Base-by-base conservation (phyloP, 1,284 basidiomycete genomes). In the Malassezia restricta region DNA sequence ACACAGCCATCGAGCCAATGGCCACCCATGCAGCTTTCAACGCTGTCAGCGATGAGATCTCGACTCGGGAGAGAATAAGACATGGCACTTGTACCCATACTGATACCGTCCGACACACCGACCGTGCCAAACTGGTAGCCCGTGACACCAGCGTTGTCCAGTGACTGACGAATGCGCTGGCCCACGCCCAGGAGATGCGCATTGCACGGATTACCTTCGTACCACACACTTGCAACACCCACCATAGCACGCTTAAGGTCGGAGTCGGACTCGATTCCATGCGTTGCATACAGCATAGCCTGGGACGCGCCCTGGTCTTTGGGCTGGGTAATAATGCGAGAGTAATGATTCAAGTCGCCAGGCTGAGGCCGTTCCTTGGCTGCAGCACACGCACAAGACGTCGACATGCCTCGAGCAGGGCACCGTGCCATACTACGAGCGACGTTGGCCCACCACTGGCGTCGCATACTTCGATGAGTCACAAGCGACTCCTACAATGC, bases 191-290 rank as follows among this genome's bases (percentile, higher is more conserved):
- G 59, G 27, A 73, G 59, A 50, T 73, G 71, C n/a, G 65, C 55
- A 49, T 73, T 71, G 59, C 71, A 71, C 5, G 71, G 71, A 54
- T 71, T 71, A 15, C 70, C 67, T 47, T 70, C 67, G 58, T 70
- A 71, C 70, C 70, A 73, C 40, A 73, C 61, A 32, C 60, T 61
- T 17, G 62, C 68, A 38, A 73, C 65, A 40, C 70, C 70, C 33
- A 73, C 63, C 70, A 71, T 71, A 15, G 70, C 68, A 8, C 66
- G 50, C 43, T 59, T 57, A 44, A 73, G 59, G 48, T 73, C 70
- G 35, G 70, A 64, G 43, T 71, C 68, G 32, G 11, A 39, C 40
- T 63, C 52, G 45, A 71, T 70, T 32, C 68, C 66, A 8, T 64
- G 58, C 32, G 70, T 73, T 38, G 68, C 68, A 50, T 73, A 71